These are phyloP conservation scores for Phaeosphaeria sp. DNA, from an alignment of 2,329 filamentous ascomycete species.

Conservation along the genomic window DNA sequence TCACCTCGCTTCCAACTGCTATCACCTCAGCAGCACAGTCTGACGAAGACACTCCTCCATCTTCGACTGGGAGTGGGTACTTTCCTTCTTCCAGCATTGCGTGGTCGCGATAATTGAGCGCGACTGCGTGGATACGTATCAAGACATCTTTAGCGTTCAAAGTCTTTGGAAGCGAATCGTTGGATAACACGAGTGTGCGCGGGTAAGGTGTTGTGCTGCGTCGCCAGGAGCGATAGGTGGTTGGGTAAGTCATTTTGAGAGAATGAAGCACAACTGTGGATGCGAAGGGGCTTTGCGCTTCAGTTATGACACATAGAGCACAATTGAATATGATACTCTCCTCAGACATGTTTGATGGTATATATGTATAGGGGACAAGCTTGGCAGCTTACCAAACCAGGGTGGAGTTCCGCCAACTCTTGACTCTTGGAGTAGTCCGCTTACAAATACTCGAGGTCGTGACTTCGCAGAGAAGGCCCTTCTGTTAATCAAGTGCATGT, in stretches of 20 bases:
- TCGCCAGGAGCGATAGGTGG: constrained; percentile 23
- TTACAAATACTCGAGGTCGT: background rate
- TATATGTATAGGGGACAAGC: background rate
- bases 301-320: background rate
- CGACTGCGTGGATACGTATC: constrained; percentile 33
- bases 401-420: background rate
- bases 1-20: constrained; percentile 22
- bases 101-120: constrained; percentile 37
- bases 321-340: background rate
- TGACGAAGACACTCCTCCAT: constrained; percentile 27
- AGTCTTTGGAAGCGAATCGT: constrained; percentile 19
- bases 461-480: background rate
- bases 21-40: constrained; percentile 36
- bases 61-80: constrained; percentile 16
- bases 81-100: constrained; percentile 28
- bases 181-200: constrained; percentile 8
- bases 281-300: background rate
- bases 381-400: background rate
- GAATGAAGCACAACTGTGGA: background rate
- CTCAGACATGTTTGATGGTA: background rate
- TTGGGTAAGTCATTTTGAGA: constrained; percentile 17
- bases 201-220: constrained; percentile 19
- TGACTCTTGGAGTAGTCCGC: background rate
- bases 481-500: background rate
- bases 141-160: constrained; percentile 26